Conservation (phyloP, 1,284 basidiomycete genomes). For the Trichosporon inkin region DNA sequence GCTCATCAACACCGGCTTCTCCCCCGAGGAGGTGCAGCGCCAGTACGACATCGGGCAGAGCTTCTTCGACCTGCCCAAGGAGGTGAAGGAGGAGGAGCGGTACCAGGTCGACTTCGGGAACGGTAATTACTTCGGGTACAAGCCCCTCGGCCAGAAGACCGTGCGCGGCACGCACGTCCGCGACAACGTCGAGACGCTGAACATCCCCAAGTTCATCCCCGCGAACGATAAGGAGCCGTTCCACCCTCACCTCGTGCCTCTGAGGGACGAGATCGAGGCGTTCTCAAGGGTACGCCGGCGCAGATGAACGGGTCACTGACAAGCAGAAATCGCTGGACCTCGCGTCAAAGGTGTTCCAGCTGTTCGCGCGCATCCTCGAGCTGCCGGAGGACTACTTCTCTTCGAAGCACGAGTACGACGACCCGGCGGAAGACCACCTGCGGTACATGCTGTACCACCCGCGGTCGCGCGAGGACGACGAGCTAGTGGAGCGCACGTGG, state of each 20-base stretch:
- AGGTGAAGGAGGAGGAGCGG: constrained; percentile 17
- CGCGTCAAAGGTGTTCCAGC: constrained; percentile 28
- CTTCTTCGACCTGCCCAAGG: constrained; percentile 31
- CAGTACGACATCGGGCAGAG: constrained; percentile 37
- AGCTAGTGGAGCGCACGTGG: constrained; percentile 31
- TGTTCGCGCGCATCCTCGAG: constrained; percentile 40
- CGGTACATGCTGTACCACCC: constrained; percentile 41
- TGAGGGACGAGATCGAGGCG: constrained; percentile 9
- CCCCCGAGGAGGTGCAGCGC: constrained; percentile 32
- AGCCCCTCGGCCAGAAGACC: constrained; percentile 29
- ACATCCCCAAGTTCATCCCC: constrained; percentile 33
- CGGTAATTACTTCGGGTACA: constrained; percentile 35
- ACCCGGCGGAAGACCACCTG: constrained; percentile 34
- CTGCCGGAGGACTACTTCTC: constrained; percentile 43
- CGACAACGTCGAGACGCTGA: constrained; percentile 37
- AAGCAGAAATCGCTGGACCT: constrained; percentile 13
- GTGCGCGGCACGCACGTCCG: constrained; percentile 33
- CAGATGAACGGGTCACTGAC: not conserved
- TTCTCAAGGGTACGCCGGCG: constrained; percentile 13
- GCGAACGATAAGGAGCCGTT: constrained; percentile 27
- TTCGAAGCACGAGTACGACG: constrained; percentile 32
- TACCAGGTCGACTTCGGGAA: constrained; percentile 26
- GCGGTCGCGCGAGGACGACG: constrained; percentile 32
- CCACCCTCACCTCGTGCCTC: constrained; percentile 28
- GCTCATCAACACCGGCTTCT: constrained; percentile 30